Percentiles rank a stretch among this genome's conserved stretches.
These are phyloP conservation scores for Trametes sanguinea DNA, from an alignment of 768 basidiomycete species.

Conservation along the genomic window DNA sequence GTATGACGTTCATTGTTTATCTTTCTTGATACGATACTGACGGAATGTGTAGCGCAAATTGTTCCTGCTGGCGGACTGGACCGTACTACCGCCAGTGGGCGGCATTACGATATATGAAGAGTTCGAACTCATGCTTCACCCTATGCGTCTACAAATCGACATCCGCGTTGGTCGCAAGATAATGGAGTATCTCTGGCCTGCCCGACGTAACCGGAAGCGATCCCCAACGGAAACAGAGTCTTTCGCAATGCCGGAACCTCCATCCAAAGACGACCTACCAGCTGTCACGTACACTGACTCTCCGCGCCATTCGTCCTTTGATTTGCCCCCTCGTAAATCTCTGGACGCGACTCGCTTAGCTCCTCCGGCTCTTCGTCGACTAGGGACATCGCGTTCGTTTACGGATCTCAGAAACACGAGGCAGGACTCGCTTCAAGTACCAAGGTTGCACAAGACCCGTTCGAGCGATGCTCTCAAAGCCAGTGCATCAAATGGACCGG, in stretches of 20 bases:
- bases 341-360: conserved; percentile 37
- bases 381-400: conserved; percentile 67
- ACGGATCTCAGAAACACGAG: conserved; percentile 60
- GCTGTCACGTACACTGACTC: conserved; percentile 22
- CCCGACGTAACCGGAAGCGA: conserved; percentile 47
- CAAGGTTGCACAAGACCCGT: conserved; percentile 38
- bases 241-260: conserved; percentile 15
- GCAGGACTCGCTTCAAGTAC: conserved; percentile 32
- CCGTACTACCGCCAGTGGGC: conserved; percentile 84
- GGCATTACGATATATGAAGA: conserved; percentile 88
- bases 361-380: conserved; percentile 48
- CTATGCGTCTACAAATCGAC: conserved; percentile 85
- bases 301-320: conserved; percentile 26
- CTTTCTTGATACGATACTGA: conserved; percentile 9
- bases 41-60: conserved; percentile 53
- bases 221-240: conserved; percentile 22
- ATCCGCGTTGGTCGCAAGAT: conserved; percentile 77
- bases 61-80: conserved; percentile 81
- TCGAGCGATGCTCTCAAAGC: conserved; percentile 25
- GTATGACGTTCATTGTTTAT: conserved; percentile 37
- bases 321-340: conserved; percentile 32
- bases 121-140: conserved; percentile 82
- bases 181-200: conserved; percentile 88
- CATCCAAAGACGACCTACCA: conserved; percentile 10
- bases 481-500: conserved; percentile 39